Percentiles rank a stretch among this genome's conserved stretches.
These are phyloP conservation scores for Kwoniella dendrophila DNA, from an alignment of 768 basidiomycete species.

Conservation along the genomic window DNA sequence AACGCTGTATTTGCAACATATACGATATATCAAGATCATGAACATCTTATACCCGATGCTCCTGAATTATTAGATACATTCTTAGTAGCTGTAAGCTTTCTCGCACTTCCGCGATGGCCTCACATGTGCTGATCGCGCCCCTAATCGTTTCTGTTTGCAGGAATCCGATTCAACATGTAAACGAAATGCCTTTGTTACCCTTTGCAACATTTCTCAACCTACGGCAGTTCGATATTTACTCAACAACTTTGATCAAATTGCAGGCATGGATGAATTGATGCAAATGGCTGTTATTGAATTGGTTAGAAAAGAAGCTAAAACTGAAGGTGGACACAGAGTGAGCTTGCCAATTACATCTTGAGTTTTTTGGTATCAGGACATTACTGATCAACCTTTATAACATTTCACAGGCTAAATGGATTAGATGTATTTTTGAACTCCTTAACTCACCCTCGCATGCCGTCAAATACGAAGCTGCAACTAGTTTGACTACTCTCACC, in stretches of 20 bases:
- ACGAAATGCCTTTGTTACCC: conserved; percentile 94
- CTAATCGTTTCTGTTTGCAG: conserved; percentile 22
- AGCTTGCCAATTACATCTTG: conserved; percentile 50
- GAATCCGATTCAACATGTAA: conserved; percentile 96
- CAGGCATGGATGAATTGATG: conserved; percentile 81
- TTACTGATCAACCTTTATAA: conserved; percentile 16
- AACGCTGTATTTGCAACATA: conserved; percentile 96
- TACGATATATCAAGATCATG: conserved; percentile 90
- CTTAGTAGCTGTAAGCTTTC: conserved; percentile 68
- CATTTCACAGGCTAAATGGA: conserved; percentile 74
- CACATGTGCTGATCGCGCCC: conserved; percentile 1
- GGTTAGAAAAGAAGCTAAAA: conserved; percentile 83
- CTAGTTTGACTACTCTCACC: conserved; percentile 87
- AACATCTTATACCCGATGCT: conserved; percentile 92
- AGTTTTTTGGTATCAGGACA: background rate
- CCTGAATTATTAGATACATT: conserved; percentile 95
- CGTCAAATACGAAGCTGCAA: conserved; percentile 97
- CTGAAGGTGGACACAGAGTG: conserved; percentile 78
- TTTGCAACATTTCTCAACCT: conserved; percentile 73
- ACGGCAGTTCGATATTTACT: conserved; percentile 91
- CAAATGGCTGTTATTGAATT: conserved; percentile 97
- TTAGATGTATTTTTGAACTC: conserved; percentile 88
- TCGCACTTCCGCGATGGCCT: background rate
- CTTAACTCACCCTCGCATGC: conserved; percentile 85
- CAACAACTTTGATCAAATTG: conserved; percentile 79